Conservation (phyloP, 768 basidiomycete species). For the Leucocoprinus sp. region DNA sequence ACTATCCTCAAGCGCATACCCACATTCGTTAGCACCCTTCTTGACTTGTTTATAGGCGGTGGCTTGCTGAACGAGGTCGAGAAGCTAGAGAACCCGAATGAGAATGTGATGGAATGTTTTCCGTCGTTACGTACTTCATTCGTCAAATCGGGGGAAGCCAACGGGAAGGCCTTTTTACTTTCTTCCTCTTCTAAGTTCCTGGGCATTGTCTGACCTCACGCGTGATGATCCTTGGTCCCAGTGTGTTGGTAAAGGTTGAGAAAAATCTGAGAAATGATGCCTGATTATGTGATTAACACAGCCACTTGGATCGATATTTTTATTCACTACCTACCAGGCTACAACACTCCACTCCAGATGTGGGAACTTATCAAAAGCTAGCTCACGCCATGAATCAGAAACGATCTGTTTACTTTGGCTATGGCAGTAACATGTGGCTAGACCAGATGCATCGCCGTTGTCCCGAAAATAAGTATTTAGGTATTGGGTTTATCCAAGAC, state of each 20-base stretch:
- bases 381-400: not conserved
- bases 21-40: slow-evolving; percentile 98
- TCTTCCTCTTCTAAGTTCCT: slow-evolving; percentile 40
- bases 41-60: slow-evolving; percentile 97
- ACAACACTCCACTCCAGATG: too few species aligned
- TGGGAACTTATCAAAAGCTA: not conserved
- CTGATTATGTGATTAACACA: slow-evolving; percentile 1
- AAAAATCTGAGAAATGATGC: not conserved
- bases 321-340: too few species aligned
- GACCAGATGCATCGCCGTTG: slow-evolving; percentile 42
- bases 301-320: not conserved
- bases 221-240: slow-evolving; percentile 75
- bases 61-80: slow-evolving; percentile 93
- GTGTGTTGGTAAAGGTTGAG: slow-evolving; percentile 1
- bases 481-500: slow-evolving; percentile 29
- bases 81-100: slow-evolving; percentile 48
- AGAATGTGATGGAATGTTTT: not conserved
- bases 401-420: slow-evolving; percentile 33
- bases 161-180: slow-evolving; percentile 78
- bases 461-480: slow-evolving; percentile 32
- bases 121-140: slow-evolving; percentile 60
- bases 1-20: slow-evolving; percentile 8
- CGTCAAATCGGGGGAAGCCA: slow-evolving; percentile 79
- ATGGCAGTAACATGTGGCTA: slow-evolving; percentile 43
- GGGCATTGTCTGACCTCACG: slow-evolving; percentile 60